Evolutionary conservation across 2,329 filamentous ascomycete genomes (phyloP).

Genomic region (Talaromyces albobiverticillius): DNA sequence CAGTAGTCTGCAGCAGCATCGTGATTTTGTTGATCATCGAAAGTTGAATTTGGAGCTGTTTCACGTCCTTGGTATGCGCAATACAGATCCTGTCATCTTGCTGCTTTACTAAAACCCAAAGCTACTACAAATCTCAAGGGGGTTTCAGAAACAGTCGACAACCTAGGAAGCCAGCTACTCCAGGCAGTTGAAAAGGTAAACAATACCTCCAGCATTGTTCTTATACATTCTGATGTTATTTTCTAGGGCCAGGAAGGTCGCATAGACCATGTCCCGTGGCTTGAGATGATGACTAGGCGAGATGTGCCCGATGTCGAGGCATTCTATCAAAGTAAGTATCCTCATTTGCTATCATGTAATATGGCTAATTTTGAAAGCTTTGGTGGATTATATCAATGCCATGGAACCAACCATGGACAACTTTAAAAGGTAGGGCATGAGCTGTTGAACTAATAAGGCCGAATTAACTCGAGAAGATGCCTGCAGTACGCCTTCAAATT

Average conservation of each 20-base stretch:
- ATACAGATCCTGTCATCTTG: background rate
- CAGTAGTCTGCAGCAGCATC: conserved; percentile 39
- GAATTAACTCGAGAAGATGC: conserved; percentile 36
- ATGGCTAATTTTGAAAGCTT: conserved; percentile 35
- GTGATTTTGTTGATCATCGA: background rate
- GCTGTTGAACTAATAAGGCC: background rate
- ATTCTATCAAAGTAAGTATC: conserved; percentile 40
- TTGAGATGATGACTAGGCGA: conserved; percentile 60
- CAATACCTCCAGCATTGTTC: background rate
- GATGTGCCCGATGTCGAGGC: conserved; percentile 32
- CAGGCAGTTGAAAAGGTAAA: conserved; percentile 1
- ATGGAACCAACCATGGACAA: conserved; percentile 61
- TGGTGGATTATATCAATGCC: conserved; percentile 61
- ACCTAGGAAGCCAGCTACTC: background rate
- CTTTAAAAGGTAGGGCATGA: conserved; percentile 54
- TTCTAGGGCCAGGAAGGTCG: conserved; percentile 59
- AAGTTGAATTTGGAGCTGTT: conserved; percentile 54
- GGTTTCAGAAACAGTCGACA: background rate
- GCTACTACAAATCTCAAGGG: conserved; percentile 25
- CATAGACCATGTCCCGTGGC: conserved; percentile 63
- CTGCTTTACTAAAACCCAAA: background rate
- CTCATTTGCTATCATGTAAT: background rate
- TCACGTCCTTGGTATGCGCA: conserved; percentile 55
- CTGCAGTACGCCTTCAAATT: conserved; percentile 67
- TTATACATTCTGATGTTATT: background rate